These are phyloP conservation scores for Malus sieversii DNA, from an alignment of 306 rosid species.

Conservation along the genomic window DNA sequence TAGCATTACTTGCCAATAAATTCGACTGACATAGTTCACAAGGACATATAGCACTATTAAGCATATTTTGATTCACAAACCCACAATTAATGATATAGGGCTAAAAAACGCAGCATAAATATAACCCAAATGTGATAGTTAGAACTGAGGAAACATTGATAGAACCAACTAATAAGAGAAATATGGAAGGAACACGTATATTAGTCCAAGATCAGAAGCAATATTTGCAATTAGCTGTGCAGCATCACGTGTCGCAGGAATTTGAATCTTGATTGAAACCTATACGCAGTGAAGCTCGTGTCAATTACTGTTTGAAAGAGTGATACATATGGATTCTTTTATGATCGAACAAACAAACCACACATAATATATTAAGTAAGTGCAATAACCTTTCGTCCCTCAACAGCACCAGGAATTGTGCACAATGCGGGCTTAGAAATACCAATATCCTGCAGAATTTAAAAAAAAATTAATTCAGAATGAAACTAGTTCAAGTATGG, in stretches of 20 bases:
- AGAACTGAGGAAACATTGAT: background rate
- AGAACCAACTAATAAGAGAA: background rate
- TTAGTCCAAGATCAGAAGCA: conserved; percentile 62
- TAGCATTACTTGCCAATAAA: conserved; percentile 83
- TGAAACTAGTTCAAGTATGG: no score
- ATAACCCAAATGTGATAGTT: background rate
- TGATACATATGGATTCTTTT: background rate
- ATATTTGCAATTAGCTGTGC: conserved; percentile 67
- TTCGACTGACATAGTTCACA: conserved; percentile 39
- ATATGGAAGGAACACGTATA: conserved; percentile 46
- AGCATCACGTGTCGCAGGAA: conserved; percentile 69
- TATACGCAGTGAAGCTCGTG: conserved; percentile 22
- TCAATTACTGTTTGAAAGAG: conserved; percentile 9
- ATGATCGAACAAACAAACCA: background rate
- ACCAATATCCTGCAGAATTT: no score
- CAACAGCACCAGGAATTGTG: conserved; percentile 41
- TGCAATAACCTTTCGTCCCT: conserved; percentile 64
- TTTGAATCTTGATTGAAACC: conserved; percentile 66
- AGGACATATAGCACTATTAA: conserved; percentile 12
- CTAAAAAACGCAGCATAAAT: background rate
- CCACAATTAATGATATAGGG: background rate
- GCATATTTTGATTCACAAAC: background rate
- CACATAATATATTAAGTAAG: background rate
- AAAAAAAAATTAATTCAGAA: no score
- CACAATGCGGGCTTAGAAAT: no score